phyloP scores from a whole-genome alignment of 768 basidiomycete species.

The Chalciporus piperatus region DNA sequence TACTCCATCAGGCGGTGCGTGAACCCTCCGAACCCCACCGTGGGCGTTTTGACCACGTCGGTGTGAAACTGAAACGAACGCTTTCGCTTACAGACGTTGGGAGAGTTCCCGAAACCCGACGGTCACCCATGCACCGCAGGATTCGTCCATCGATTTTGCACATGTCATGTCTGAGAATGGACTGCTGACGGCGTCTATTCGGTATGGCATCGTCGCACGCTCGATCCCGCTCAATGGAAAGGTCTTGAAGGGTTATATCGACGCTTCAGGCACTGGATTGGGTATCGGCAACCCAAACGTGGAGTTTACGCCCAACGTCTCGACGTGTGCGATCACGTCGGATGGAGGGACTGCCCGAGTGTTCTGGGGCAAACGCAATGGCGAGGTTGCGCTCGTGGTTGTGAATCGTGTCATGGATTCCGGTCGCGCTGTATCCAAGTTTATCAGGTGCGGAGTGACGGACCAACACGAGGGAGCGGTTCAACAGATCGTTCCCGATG shows the following conservation, averaged over 20 bases:
- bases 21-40: not conserved
- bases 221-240: constrained; percentile 70
- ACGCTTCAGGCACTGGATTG: constrained; percentile 55
- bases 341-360: constrained; percentile 65
- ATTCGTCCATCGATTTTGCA: constrained; percentile 53
- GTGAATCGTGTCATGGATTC: constrained; percentile 59
- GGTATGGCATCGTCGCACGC: constrained; percentile 70
- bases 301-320: constrained; percentile 69
- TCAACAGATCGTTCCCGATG: constrained; percentile 52
- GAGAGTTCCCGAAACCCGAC: constrained; percentile 57
- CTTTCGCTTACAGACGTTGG: constrained; percentile 56
- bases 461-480: constrained; percentile 68
- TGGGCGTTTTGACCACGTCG: not conserved
- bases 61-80: not conserved
- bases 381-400: constrained; percentile 61
- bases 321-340: constrained; percentile 54
- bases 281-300: constrained; percentile 73
- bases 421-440: constrained; percentile 40
- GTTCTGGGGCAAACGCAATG: constrained; percentile 71
- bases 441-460: constrained; percentile 45
- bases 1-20: constrained; percentile 53
- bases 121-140: constrained; percentile 62
- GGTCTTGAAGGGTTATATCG: constrained; percentile 66
- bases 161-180: constrained; percentile 56
- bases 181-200: constrained; percentile 60